Conservation (phyloP, 306 rosid species). For the Rosa multiflora region DNA sequence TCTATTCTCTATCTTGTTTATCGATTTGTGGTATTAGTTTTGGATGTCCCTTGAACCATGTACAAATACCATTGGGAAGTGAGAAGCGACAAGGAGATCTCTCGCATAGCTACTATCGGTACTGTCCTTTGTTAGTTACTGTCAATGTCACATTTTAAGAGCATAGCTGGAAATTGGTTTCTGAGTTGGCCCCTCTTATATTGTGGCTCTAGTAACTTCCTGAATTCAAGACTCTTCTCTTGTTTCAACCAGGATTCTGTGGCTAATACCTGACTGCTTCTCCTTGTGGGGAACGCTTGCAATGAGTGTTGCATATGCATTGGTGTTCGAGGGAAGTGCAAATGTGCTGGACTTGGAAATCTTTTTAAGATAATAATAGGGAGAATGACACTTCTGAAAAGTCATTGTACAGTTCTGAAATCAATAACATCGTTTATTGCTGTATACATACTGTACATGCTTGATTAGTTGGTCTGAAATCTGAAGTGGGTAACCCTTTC, state of each 20-base stretch:
- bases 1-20: neutral
- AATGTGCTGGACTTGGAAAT: neutral
- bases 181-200: constrained; percentile 4
- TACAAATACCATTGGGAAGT: neutral
- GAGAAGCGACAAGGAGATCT: neutral
- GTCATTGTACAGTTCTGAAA: neutral
- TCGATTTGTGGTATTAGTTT: neutral
- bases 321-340: neutral
- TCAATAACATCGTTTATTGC: neutral
- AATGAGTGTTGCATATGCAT: neutral
- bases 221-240: neutral
- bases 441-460: neutral
- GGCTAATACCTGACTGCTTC: neutral
- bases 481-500: neutral
- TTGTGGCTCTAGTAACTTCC: neutral
- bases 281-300: constrained; percentile 1
- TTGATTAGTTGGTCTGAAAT: neutral
- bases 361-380: neutral
- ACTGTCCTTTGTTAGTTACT: neutral
- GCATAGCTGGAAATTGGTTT: constrained; percentile 6
- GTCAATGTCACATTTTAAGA: neutral
- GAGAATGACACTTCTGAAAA: neutral
- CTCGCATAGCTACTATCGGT: neutral
- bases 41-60: neutral
- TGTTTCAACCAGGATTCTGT: neutral